Base-by-base conservation (phyloP, 129 eudicot genomes). In the Lonicera japonica region DNA sequence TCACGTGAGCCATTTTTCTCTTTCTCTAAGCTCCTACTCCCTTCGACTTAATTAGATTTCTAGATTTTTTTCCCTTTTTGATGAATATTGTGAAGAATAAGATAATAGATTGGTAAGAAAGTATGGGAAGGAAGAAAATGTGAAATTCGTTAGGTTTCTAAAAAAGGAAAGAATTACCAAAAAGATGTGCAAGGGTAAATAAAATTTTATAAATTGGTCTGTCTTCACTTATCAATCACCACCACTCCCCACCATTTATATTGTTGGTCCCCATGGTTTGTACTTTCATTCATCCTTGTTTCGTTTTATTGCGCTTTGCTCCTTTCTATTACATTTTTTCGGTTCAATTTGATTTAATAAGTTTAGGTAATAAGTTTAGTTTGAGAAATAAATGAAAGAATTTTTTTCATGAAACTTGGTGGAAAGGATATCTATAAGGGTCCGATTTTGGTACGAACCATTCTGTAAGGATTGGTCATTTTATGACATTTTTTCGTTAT, bases 1-100 rank as follows among this genome's bases (percentile, higher is more conserved):
- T 86, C 60, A 90, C 95, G 62, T 90, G 78, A 58, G 95, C 87
- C 95, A 86, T 9, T 72, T 24, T 18, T 13, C 14, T 69, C 25
- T 16, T 9, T 54, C 14, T 70, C 57, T 50, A 60, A 5, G 25
- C 7, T 47, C 7, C 25, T 25, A 54, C 21, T 13, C 25, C 20
- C 24, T 53, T 21, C 14, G 14, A 1, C 36, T 46, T 22, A 29
- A 12, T 61, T 41, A 17, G 23, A 46, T 19, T 21, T 61, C 40
- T n/a, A 1, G n/a, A 34, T 45, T 58, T 43, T 4, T 14, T 38
- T 38, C 25, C 63, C 15, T 29, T 29, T 29, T 29, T 1, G 36
- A 29, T 6, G 36, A 21, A 53, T 20, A 23, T 23, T n/a, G 38
- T 21, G 60, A 18, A 53, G 21, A 56, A 56, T 61, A 61, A 18